phyloP scores from a whole-genome alignment of 2,329 filamentous ascomycete species.

The Trichoderma asperellum region DNA sequence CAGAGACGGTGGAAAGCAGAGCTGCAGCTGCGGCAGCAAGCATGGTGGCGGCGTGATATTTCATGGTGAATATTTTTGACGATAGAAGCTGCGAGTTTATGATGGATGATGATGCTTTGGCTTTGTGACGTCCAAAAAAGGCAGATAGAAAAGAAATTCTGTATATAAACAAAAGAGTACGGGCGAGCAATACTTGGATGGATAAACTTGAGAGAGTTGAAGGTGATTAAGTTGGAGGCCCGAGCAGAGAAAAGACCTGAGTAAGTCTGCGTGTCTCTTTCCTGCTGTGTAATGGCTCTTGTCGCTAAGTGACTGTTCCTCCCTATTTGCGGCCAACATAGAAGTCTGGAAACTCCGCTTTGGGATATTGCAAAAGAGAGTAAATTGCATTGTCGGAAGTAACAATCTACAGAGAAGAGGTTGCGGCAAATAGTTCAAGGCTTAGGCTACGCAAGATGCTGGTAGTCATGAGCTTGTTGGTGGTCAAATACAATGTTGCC shows the following conservation, averaged over 20 bases:
- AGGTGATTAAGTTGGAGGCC: background rate
- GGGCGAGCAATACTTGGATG: conserved; percentile 21
- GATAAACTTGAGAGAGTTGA: background rate
- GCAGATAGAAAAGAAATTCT: background rate
- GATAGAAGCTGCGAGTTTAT: conserved; percentile 6
- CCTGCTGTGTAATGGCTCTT: background rate
- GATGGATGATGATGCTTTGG: conserved; percentile 15
- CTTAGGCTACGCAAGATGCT: background rate
- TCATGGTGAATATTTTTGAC: conserved; percentile 30
- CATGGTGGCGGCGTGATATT: conserved; percentile 17
- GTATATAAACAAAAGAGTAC: conserved; percentile 24
- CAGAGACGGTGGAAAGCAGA: conserved; percentile 28
- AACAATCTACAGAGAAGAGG: background rate
- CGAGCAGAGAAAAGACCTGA: background rate
- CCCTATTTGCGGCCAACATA: background rate
- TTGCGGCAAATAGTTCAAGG: background rate
- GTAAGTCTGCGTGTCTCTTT: background rate
- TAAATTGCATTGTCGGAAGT: background rate
- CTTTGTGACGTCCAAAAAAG: conserved; percentile 1
- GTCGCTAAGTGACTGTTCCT: conserved; percentile 1
- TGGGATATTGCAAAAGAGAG: background rate
- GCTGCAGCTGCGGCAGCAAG: conserved; percentile 27
- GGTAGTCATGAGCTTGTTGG: background rate
- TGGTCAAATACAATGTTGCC: background rate
- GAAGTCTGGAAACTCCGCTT: background rate